phyloP scores from a whole-genome alignment of 2,329 filamentous ascomycete genomes.

The Exophiala xenobiotica region DNA sequence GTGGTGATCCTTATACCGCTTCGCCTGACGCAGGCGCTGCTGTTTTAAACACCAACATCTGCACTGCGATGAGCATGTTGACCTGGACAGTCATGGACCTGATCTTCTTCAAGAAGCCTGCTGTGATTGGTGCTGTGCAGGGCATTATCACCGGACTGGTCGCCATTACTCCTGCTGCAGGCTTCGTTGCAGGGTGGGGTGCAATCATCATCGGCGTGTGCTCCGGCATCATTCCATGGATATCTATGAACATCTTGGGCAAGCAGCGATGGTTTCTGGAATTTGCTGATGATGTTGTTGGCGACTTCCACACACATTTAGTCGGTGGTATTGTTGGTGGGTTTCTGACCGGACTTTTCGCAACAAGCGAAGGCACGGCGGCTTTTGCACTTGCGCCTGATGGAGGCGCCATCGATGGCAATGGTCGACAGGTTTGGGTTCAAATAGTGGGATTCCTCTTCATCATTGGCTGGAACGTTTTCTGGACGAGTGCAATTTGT shows the following conservation, averaged over 20 bases:
- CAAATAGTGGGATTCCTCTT: constrained; percentile 52
- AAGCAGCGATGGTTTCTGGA: constrained; percentile 59
- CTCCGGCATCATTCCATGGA: constrained; percentile 49
- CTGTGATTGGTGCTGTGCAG: constrained; percentile 51
- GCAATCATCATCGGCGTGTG: constrained; percentile 50
- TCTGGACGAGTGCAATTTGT: constrained; percentile 52
- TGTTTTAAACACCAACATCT: constrained; percentile 53
- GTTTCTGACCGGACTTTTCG: constrained; percentile 62
- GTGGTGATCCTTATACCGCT: constrained; percentile 53
- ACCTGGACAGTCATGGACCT: constrained; percentile 49
- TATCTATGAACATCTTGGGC: constrained; percentile 51
- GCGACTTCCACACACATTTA: constrained; percentile 51
- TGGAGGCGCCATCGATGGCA: constrained; percentile 53
- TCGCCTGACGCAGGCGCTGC: constrained; percentile 52
- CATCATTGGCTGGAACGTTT: constrained; percentile 52
- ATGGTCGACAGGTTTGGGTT: constrained; percentile 51
- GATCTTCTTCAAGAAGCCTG: constrained; percentile 50
- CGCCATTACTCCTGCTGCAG: constrained; percentile 53
- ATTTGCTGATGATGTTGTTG: constrained; percentile 55
- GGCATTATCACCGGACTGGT: constrained; percentile 56
- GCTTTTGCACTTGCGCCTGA: constrained; percentile 48
- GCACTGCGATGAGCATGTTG: constrained; percentile 49
- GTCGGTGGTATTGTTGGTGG: constrained; percentile 54
- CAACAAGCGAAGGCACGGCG: constrained; percentile 56
- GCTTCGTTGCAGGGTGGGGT: constrained; percentile 53